Evolutionary conservation across 2,329 filamentous ascomycete genomes (phyloP), one percentile per base, ranked within the genome.

Genomic region (Aspergillus quadrilineatus): DNA sequence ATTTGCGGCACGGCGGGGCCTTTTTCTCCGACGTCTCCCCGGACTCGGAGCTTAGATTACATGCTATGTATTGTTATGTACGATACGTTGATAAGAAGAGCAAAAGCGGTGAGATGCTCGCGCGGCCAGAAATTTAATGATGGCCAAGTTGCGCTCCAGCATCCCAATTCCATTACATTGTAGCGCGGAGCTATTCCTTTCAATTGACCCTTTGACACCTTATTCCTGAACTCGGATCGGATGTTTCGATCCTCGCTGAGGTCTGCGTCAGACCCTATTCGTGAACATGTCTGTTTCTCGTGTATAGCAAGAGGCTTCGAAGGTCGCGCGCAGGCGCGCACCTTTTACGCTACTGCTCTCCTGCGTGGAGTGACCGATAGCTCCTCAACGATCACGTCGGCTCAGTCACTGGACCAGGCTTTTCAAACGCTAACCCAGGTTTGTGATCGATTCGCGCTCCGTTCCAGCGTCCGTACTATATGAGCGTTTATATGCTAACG

Each of bases 211-310:
- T 43, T 46, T 15, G 32, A 47, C 29, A 15, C 39, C 14, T 42
- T 29, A 41, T 5, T 22, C 17, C 39, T 17, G 32, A 43, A 39
- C 26, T 55, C 54, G 52, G 59, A 48, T 64, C 65, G 69, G 55
- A 77, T 77, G 74, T 69, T 75, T 61, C 70, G 69, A 57, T 63
- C 64, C 52, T 72, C 71, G 42, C 56, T 73, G 55, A 68, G 71
- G 67, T 71, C 71, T 68, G 64, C 68, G 56, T 63, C 67, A 69
- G 69, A 69, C 63, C 69, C 71, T 59, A 39, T 65, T 28, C 65
- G 69, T 60, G 62, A 65, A 44, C 66, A 75, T 71, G 65, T 73
- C 58, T 75, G 71, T 60, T 56, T 67, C 37, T 70, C 69, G 52
- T 75, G 72, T 62, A 53, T 70, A 60, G 61, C 64, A n/a, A 63